Base-by-base conservation (phyloP, 495 filamentous ascomycete genomes). In the Penicillium lagena region DNA sequence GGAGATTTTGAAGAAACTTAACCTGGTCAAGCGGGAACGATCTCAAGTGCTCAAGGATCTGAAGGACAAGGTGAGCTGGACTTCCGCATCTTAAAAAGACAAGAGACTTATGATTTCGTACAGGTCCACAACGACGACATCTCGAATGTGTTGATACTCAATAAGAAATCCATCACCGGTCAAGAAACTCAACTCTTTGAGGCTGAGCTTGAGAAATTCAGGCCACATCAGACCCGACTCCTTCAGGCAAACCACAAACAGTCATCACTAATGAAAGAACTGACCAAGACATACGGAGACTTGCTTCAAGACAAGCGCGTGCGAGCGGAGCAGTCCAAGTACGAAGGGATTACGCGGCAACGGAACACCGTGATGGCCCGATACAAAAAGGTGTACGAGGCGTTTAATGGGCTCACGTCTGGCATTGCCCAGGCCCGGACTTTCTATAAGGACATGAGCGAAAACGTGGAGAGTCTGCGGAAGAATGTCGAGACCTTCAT, bases 401-500 rank as follows among this genome's bases (percentile, higher is more conserved):
- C 90, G 33, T 98, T 94, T 64, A 79, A 95, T 46, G 90, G 93
- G 44, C 78, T 98, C n/a, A 79, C 85, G 42, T 83, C 86, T 1
- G 93, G 93, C 15, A 71, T 96, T 7, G 74, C 81, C 49, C 84
- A 90, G 49, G 93, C 93, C 10, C 88, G 88, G 58, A 83, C 80
- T 29, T 98, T 96, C 77, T 98, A 98, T 60, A 78, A 77, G 7
- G 93, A 97, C 59, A 98, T 97, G 89, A 83, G 79, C 52, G 89
- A 97, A 40, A 96, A 90, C 1, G 90, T 94, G 2, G 88, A 96
- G 36, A 95, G 86, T 55, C 71, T 97, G n/a, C 82, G 87, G 46
- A 91, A 96, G 73, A 98, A 98, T 55, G 91, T 97, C 10, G 90
- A 96, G 52, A 86, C 85, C 4, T 98, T 97, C 60, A 91, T 98